Percentiles rank a stretch among this genome's conserved stretches.
Conservation (phyloP, 192 early-diverging fungal species). For the Coemansia brasiliensis region DNA sequence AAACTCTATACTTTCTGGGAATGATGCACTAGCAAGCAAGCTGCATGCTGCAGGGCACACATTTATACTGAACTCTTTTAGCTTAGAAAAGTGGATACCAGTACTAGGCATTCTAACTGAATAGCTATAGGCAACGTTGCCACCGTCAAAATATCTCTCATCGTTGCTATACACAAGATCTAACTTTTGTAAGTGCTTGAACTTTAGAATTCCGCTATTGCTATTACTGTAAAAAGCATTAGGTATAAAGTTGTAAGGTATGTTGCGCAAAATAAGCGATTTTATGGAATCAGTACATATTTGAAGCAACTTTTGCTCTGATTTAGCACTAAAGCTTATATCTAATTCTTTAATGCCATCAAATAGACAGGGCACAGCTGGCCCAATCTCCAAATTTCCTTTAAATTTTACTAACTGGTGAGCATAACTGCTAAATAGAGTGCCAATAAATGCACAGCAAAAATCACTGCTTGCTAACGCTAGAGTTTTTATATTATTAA, state of each 20-base stretch:
- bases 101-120: too few species aligned
- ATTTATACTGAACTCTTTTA: not conserved
- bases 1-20: not conserved
- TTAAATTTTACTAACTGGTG: slow-evolving; percentile 5
- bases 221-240: not conserved
- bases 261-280: not conserved
- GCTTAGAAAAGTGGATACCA: not conserved
- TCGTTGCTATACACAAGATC: not conserved
- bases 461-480: too few species aligned
- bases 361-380: not conserved
- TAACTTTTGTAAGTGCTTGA: not conserved
- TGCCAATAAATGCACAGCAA: not conserved
- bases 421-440: not conserved
- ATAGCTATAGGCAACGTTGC: too few species aligned
- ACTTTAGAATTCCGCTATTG: not conserved
- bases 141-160: too few species aligned
- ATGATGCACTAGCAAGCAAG: not conserved
- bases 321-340: not conserved
- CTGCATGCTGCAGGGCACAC: not conserved
- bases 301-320: not conserved
- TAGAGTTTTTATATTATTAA: not conserved
- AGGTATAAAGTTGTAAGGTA: not conserved
- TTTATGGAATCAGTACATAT: slow-evolving; percentile 3
- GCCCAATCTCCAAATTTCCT: not conserved
- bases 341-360: not conserved